Conservation (phyloP, 495 filamentous ascomycete genomes). For the Penicillium steckii region DNA sequence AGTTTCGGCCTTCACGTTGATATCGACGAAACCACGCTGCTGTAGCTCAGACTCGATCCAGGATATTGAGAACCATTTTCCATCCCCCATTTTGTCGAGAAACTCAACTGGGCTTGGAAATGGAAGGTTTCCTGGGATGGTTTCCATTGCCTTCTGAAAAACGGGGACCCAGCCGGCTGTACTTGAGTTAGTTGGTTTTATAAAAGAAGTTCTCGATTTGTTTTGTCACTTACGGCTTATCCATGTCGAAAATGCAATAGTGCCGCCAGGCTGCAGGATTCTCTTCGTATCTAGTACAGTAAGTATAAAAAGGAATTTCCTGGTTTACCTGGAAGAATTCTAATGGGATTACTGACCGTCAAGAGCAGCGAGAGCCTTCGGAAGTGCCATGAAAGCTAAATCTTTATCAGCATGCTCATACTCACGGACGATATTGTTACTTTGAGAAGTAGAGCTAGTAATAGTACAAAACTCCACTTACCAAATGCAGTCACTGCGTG, state of each 20-base stretch:
- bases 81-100: slow-evolving; percentile 15
- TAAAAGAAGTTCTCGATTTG: neutral
- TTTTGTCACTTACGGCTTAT: slow-evolving; percentile 25
- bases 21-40: slow-evolving; percentile 28
- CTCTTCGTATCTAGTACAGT: slow-evolving; percentile 29
- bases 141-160: slow-evolving; percentile 24
- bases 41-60: slow-evolving; percentile 33
- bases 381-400: slow-evolving; percentile 29
- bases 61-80: slow-evolving; percentile 30
- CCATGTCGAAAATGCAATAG: slow-evolving; percentile 36
- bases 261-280: slow-evolving; percentile 38
- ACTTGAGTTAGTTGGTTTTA: slow-evolving; percentile 1
- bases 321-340: neutral
- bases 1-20: slow-evolving; percentile 23
- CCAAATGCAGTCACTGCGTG: slow-evolving; percentile 40
- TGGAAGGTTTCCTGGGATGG: slow-evolving; percentile 24
- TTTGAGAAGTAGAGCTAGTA: no score
- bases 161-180: slow-evolving; percentile 32
- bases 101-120: slow-evolving; percentile 32
- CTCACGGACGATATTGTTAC: no score
- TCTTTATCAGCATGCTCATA: neutral
- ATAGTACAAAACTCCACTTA: slow-evolving; percentile 4
- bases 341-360: slow-evolving; percentile 22
- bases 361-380: slow-evolving; percentile 23
- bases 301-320: neutral